Conservation (phyloP, 78 protist species). For the Goniomonas avonlea region DNA sequence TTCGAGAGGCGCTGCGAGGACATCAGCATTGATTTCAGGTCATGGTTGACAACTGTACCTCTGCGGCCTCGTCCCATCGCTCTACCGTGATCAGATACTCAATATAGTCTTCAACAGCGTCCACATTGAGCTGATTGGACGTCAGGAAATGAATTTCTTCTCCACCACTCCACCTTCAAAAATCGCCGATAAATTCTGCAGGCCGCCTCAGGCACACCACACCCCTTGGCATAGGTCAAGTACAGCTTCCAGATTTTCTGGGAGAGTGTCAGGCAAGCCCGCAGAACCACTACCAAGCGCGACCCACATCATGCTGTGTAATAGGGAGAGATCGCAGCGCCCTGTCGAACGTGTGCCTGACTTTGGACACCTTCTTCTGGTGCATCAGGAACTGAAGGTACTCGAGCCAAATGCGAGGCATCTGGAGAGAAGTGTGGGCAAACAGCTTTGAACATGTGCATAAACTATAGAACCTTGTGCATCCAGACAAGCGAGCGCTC, state of each 20-base stretch:
- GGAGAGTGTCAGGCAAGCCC: no score
- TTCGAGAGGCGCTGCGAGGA: not conserved
- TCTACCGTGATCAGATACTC: conserved; percentile 53
- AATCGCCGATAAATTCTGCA: conserved; percentile 74
- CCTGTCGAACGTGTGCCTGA: conserved; percentile 76
- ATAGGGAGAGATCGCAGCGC: conserved; percentile 93
- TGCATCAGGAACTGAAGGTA: conserved; percentile 62
- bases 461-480: no score
- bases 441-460: not conserved
- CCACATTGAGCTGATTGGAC: conserved; percentile 55
- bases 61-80: conserved; percentile 69
- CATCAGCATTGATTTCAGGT: no score
- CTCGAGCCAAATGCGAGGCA: conserved; percentile 98
- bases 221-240: conserved; percentile 21
- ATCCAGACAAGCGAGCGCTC: conserved; percentile 83
- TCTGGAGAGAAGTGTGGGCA: conserved; percentile 46
- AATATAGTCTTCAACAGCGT: conserved; percentile 77
- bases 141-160: no score
- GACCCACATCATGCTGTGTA: conserved; percentile 91
- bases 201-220: conserved; percentile 70
- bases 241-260: conserved; percentile 86
- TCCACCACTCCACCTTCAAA: conserved; percentile 60
- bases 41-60: no score
- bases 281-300: no score
- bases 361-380: conserved; percentile 65